Evolutionary conservation across 1,139 yeast genomes (phyloP).

Genomic region (Lizanozyma gosingica): DNA sequence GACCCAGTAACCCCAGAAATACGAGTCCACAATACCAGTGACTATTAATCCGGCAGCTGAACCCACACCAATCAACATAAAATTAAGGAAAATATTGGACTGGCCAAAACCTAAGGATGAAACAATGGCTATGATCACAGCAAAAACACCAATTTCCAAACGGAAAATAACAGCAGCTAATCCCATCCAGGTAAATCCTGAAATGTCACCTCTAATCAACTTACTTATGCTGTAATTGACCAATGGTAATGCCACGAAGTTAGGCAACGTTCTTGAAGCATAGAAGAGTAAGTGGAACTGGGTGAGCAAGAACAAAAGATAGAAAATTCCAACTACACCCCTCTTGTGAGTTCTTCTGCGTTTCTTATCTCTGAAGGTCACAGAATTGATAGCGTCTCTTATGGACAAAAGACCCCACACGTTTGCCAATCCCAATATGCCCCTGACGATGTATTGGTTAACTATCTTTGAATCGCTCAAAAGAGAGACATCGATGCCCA

Average conservation of each 20-base stretch:
- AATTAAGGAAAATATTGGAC: constrained; percentile 25
- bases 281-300: constrained; percentile 81
- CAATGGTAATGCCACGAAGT: constrained; percentile 74
- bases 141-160: constrained; percentile 59
- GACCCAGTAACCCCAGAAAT: constrained; percentile 53
- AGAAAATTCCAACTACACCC: constrained; percentile 45
- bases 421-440: constrained; percentile 46
- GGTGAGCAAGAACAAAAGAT: constrained; percentile 42
- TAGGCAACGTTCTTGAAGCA: constrained; percentile 76
- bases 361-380: constrained; percentile 15
- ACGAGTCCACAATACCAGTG: constrained; percentile 56
- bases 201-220: constrained; percentile 40
- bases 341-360: constrained; percentile 11
- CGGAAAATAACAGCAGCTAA: constrained; percentile 65
- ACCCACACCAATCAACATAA: constrained; percentile 44
- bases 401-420: constrained; percentile 19
- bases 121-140: constrained; percentile 34
- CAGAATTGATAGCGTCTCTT: constrained; percentile 16
- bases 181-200: constrained; percentile 51
- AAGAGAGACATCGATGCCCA: constrained; percentile 6
- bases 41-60: constrained; percentile 40
- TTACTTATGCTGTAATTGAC: constrained; percentile 48
- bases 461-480: constrained; percentile 22
- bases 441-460: constrained; percentile 44
- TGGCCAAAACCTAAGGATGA: constrained; percentile 36